phyloP scores from a whole-genome alignment of 2,329 filamentous ascomycete species.

The Neofusicoccum sp. region DNA sequence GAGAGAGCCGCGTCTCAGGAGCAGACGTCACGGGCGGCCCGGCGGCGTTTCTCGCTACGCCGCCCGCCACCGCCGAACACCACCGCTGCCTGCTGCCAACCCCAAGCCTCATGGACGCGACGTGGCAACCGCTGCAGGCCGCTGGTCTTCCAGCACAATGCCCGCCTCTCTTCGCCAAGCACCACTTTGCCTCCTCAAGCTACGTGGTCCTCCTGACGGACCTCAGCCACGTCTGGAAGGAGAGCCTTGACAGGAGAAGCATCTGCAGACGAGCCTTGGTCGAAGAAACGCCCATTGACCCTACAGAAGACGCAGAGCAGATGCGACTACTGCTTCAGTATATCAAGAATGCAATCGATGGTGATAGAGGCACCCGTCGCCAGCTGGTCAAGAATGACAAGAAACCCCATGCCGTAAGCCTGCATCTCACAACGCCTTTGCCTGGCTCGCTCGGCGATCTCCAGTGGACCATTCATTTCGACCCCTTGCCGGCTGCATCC shows the following conservation, averaged over 20 bases:
- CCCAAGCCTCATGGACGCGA: not conserved
- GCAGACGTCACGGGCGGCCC: not conserved
- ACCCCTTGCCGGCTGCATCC: slow-evolving; percentile 36
- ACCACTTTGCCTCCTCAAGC: slow-evolving; percentile 55
- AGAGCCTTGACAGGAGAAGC: slow-evolving; percentile 62
- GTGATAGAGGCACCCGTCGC: slow-evolving; percentile 40
- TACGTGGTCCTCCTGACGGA: slow-evolving; percentile 73
- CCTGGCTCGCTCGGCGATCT: slow-evolving; percentile 65
- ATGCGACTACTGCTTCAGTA: slow-evolving; percentile 68
- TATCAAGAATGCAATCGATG: slow-evolving; percentile 54
- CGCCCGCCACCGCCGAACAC: not conserved
- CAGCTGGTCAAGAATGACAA: slow-evolving; percentile 35
- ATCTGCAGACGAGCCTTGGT: slow-evolving; percentile 65
- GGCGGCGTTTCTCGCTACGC: not conserved
- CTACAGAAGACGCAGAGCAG: slow-evolving; percentile 67
- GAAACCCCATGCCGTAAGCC: slow-evolving; percentile 11
- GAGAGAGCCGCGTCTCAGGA: slow-evolving; percentile 2
- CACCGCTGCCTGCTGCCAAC: not conserved
- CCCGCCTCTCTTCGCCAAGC: slow-evolving; percentile 67
- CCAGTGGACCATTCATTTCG: slow-evolving; percentile 62
- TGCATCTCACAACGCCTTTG: slow-evolving; percentile 63
- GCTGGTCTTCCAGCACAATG: slow-evolving; percentile 29
- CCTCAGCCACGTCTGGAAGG: slow-evolving; percentile 72
- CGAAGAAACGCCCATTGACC: slow-evolving; percentile 72
- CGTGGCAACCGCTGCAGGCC: not conserved